Evolutionary conservation across 2,329 filamentous ascomycete genomes (phyloP).

Genomic region (Gaeumannomyces sp.): DNA sequence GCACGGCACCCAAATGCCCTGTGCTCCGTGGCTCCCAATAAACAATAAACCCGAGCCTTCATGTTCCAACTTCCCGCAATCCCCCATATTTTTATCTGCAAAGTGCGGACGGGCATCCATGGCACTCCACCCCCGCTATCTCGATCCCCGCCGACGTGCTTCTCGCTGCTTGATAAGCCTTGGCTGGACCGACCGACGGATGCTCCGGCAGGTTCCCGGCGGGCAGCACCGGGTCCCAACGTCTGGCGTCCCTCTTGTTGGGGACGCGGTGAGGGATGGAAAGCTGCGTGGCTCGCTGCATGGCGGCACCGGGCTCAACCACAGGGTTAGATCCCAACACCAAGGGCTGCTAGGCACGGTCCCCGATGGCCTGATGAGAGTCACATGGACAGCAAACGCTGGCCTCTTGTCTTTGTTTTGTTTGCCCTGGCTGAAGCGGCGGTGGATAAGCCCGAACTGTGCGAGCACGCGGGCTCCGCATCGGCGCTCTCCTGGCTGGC

Average conservation of each 20-base stretch:
- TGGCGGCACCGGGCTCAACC: neutral
- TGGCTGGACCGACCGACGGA: neutral
- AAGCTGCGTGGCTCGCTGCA: neutral
- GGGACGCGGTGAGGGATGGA: neutral
- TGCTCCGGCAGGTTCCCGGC: neutral
- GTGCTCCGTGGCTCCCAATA: no score
- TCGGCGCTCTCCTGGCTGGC: no score
- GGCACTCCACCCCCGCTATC: neutral
- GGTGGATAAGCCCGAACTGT: neutral
- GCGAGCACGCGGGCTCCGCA: no score
- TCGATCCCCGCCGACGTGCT: neutral
- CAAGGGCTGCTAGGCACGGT: neutral
- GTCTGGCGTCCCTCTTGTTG: neutral
- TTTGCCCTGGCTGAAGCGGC: neutral
- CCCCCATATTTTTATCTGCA: neutral
- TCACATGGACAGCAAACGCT: neutral
- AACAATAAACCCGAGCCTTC: no score
- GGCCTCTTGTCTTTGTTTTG: neutral
- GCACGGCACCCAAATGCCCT: no score
- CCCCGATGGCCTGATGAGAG: neutral
- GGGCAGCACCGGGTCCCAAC: no score
- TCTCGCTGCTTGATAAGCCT: neutral
- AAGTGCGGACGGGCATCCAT: no score
- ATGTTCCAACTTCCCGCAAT: neutral
- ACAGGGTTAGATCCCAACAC: neutral